phyloP scores from a whole-genome alignment of 2,329 filamentous ascomycete species.

The Fusarium nisikadoi region DNA sequence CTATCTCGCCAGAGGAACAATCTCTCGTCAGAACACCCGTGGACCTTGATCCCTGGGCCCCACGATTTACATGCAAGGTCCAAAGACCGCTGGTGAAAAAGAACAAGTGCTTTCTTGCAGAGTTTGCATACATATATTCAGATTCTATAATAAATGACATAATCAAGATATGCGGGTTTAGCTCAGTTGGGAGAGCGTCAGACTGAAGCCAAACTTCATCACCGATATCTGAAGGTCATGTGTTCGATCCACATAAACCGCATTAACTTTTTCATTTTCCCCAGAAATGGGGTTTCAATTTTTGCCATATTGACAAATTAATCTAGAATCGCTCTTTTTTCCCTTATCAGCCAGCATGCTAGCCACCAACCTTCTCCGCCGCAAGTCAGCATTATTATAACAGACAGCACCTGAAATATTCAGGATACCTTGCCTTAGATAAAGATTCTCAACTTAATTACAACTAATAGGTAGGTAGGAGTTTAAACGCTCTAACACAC shows the following conservation, averaged over 20 bases:
- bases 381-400: not conserved
- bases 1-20: too few relatives aligned
- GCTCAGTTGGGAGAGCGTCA: conserved; percentile 35
- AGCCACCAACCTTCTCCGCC: not conserved
- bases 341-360: not conserved
- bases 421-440: accelerated
- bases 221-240: conserved; percentile 30
- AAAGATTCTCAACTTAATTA: not conserved
- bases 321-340: not conserved
- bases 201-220: conserved; percentile 29
- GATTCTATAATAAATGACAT: accelerated
- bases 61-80: too few relatives aligned
- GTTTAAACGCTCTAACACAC: too few relatives aligned
- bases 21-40: too few relatives aligned
- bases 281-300: accelerated
- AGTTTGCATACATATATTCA: too few relatives aligned
- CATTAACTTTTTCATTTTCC: not conserved
- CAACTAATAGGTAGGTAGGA: accelerated
- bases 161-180: conserved; percentile 13
- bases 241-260: conserved; percentile 35
- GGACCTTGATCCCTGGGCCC: too few relatives aligned
- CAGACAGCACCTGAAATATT: not conserved
- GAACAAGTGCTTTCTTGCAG: too few relatives aligned
- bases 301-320: not conserved
- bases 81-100: too few relatives aligned